Base-by-base conservation (phyloP, 139 green algal genomes). In the Zygnema circumcarinatum region DNA sequence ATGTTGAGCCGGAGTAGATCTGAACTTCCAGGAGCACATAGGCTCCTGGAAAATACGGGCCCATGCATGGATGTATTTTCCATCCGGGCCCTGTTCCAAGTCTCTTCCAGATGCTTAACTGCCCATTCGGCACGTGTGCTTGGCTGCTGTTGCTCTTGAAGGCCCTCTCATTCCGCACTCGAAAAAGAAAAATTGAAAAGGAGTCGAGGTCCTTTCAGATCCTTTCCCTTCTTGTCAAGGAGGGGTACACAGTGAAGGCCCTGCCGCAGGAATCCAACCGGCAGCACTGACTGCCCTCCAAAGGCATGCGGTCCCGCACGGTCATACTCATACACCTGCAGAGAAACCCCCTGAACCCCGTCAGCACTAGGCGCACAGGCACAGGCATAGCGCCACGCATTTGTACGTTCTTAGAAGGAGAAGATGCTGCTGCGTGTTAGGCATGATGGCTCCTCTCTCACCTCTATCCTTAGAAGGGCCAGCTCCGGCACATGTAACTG, bases 401-500 rank as follows among this genome's bases (percentile, higher is more conserved):
- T 29, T 72, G 56, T 72, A 25, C 25, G 56, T 31, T 29, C 56
- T 31, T 31, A 72, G 25, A 72, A 29, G 29, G 25, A 72, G 25
- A 72, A 31, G 25, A 72, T 29, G 56, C 56, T 29, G 29, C 25
- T 31, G 29, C 29, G 25, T 72, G 56, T 25, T 72, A 31, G 56
- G 25, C 56, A n/a, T n/a, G n/a, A n/a, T 35, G 69, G n/a, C n/a
- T n/a, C n/a, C n/a, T n/a, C n/a, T 2, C 68, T 53, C 36, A 86
- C 84, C 86, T 90, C 86, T 41, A 90, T 74, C 39, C 38, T 41
- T 36, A 90, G 79, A 0, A 90, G 42, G 0, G 86, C 86, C 29
- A 90, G 82, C 47, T 90, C 86, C 0, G 86, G 86, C 41, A 90
- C n/a, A 42, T 67, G n/a, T 0, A 90, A 40, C 29, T 35, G 52